Evolutionary conservation across 2,329 filamentous ascomycete species (phyloP), one percentile per base, ranked within the genome.

Genomic region (Penicillium sp.): DNA sequence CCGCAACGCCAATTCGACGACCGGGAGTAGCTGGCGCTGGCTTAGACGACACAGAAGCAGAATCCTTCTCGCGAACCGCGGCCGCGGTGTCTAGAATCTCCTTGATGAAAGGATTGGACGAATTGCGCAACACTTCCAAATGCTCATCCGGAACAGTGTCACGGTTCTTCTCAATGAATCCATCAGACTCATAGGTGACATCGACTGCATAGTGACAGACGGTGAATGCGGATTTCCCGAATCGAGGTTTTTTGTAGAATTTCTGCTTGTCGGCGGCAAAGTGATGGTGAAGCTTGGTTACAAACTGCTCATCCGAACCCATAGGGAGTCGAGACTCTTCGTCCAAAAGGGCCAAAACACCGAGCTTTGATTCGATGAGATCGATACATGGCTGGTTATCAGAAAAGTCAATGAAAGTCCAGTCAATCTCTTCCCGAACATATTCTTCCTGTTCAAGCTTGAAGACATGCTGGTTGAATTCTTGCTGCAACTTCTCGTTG

Each of bases 361-460:
- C 93, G 60, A 99, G 81, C 71, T 95, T 97, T 60, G 90, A 92
- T 75, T 99, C 93, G 60, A 99, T 99, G 45, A 99, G 76, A 70
- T 99, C 93, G 63, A 99, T 99, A 75, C 93, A 99, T 14, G 93
- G 93, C 74, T 99, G 93, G 64, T 99, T 99, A 73, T 99, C 93
- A 5, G 92, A 95, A 72, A 99, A 99, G 68, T 99, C 93, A 68
- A 99, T 99, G 68, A 99, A 99, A 9, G 88, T 96, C 93, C 93
- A 99, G 73, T 97, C 91, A 58, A 99, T 99, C 74, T 97, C 80
- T 73, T 99, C 93, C 47, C 86, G 84, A 34, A 96, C 81, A 68
- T 99, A 99, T 72, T 99, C 93, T 69, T 99, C 93, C 70, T 99
- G 93, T 71, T 99, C 93, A 18, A 99, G 81, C 72, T 97, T 96